A percentile compares a stretch with the other conserved stretches of the same genome.
Conservation (phyloP, 164 flowering plant genomes). For the Vitis vinifera region DNA sequence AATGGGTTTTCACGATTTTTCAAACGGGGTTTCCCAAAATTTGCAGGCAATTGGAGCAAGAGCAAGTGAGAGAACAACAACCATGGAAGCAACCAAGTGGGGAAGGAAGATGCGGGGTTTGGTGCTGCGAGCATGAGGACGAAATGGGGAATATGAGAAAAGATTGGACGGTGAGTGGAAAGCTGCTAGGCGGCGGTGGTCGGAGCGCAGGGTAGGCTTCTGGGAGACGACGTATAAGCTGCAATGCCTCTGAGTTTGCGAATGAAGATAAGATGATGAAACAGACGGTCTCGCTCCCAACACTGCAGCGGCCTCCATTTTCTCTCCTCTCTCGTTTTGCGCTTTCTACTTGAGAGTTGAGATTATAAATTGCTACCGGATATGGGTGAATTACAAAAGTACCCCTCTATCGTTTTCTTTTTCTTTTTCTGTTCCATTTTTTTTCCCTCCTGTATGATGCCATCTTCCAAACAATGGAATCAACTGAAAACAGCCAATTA, state of each 20-base stretch:
- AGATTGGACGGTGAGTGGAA: conserved; percentile 42
- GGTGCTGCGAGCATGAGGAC: conserved; percentile 23
- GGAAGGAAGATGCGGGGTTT: conserved; percentile 75
- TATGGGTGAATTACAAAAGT: neutral
- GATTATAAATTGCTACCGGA: neutral
- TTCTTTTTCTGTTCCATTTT: too few species aligned
- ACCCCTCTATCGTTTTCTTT: neutral
- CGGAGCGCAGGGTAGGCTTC: conserved; percentile 16
- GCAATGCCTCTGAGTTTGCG: conserved; percentile 13
- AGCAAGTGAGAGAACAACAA: conserved; percentile 20
- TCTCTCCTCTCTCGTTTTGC: conserved; percentile 3
- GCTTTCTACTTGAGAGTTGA: neutral
- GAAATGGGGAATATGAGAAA: conserved; percentile 29
- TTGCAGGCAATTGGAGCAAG: neutral
- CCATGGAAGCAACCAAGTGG: conserved; percentile 82
- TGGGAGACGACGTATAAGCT: conserved; percentile 24
- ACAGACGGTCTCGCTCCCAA: conserved; percentile 23
- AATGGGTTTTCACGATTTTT: too few species aligned
- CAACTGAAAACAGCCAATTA: too few species aligned
- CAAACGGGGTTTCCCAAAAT: neutral
- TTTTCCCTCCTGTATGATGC: too few species aligned
- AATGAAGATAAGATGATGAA: conserved; percentile 13
- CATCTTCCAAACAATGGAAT: too few species aligned
- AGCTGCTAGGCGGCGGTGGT: conserved; percentile 42
- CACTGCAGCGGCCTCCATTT: conserved; percentile 37